Evolutionary conservation across 371 early-diverging fungal species (phyloP).

Genomic region (Mucor plumbeus): DNA sequence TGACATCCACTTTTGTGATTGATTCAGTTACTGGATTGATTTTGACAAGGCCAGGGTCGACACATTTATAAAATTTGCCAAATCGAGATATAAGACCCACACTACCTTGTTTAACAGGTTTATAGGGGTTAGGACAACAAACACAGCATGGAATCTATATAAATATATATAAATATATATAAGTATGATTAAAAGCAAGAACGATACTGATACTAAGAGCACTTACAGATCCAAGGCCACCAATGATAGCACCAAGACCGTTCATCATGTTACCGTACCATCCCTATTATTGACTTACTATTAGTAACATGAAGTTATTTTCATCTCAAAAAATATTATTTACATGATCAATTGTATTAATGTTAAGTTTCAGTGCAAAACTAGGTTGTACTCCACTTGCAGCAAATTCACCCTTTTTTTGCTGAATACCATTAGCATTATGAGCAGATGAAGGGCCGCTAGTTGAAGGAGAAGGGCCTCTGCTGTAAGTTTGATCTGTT

Average conservation of each 20-base stretch:
- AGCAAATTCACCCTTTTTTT: slow-evolving; percentile 22
- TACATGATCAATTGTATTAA: slow-evolving; percentile 24
- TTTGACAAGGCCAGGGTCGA: slow-evolving; percentile 86
- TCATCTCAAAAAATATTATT: not conserved
- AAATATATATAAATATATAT: too few relatives aligned
- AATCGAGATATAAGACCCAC: slow-evolving; percentile 83
- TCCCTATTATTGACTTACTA: slow-evolving; percentile 24
- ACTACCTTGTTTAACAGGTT: slow-evolving; percentile 67
- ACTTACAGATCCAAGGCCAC: slow-evolving; percentile 54
- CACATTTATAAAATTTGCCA: slow-evolving; percentile 87
- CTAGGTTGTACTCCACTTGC: slow-evolving; percentile 34
- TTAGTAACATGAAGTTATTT: too few relatives aligned
- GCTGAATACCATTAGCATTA: not conserved
- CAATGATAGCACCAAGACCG: slow-evolving; percentile 46
- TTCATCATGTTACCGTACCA: slow-evolving; percentile 61
- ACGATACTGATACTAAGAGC: not conserved
- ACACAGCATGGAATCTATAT: slow-evolving; percentile 39
- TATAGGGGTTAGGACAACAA: slow-evolving; percentile 83
- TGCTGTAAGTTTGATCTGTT: slow-evolving; percentile 1
- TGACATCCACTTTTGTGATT: slow-evolving; percentile 72
- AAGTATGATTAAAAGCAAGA: not conserved
- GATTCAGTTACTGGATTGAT: slow-evolving; percentile 77
- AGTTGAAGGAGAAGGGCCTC: not conserved
- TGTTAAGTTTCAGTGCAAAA: slow-evolving; percentile 38
- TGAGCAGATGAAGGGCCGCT: not conserved